A percentile compares a stretch with the other conserved stretches of the same genome.
These are phyloP conservation scores for Globisporangium alternatum DNA, from an alignment of 352 stramenopile species.

Conservation along the genomic window DNA sequence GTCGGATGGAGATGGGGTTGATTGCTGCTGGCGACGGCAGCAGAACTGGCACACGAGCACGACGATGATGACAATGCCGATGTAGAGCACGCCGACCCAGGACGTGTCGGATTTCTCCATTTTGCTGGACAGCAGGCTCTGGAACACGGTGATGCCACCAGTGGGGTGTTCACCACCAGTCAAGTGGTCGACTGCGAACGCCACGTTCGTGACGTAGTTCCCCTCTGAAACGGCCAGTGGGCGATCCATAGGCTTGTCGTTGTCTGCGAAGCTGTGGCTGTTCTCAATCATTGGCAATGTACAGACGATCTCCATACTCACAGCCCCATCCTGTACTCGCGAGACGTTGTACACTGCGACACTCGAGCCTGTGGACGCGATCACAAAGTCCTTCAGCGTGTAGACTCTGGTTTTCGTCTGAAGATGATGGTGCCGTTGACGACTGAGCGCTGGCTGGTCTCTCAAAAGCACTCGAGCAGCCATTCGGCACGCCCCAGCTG, in stretches of 20 bases:
- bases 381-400: constrained; percentile 14
- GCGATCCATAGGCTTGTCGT: background rate
- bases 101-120: constrained; percentile 20
- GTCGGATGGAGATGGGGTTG: background rate
- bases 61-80: constrained; percentile 16
- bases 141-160: constrained; percentile 23
- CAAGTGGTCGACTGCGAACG: background rate
- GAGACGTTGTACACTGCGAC: constrained; percentile 18
- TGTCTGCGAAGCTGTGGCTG: background rate
- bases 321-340: background rate
- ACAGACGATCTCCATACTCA: constrained; percentile 5
- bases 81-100: constrained; percentile 27
- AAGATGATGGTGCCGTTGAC: background rate
- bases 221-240: constrained; percentile 33
- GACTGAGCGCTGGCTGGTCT: background rate
- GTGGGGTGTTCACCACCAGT: background rate
- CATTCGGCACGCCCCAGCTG: constrained; percentile 2
- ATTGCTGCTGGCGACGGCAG: constrained; percentile 18
- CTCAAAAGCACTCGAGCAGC: constrained; percentile 4
- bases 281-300: background rate
- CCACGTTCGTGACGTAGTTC: constrained; percentile 20
- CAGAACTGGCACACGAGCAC: constrained; percentile 32
- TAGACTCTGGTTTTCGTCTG: constrained; percentile 2
- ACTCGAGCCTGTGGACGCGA: background rate
- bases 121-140: constrained; percentile 29